A percentile compares a stretch with the other conserved stretches of the same genome.
Evolutionary conservation across 495 filamentous ascomycete species (phyloP).

Genomic region (Aspergillus baeticus): DNA sequence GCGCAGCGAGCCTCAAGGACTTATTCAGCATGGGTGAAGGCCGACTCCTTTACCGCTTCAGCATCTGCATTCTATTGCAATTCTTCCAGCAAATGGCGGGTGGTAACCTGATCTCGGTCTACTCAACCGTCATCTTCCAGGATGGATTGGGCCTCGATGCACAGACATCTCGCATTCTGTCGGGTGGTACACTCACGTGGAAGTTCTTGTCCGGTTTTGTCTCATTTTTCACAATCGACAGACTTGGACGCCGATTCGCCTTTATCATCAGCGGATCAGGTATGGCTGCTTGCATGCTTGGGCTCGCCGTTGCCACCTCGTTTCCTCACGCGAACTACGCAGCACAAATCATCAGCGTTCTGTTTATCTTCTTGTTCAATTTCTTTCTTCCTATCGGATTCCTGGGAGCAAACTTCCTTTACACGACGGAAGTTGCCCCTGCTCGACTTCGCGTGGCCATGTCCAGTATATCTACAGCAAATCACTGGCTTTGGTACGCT

Average conservation of each 20-base stretch:
- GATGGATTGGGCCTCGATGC: conserved; percentile 13
- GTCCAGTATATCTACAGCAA: conserved; percentile 31
- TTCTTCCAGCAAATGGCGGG: conserved; percentile 33
- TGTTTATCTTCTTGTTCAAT: conserved; percentile 57
- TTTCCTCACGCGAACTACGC: conserved; percentile 27
- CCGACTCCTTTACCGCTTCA: conserved; percentile 19
- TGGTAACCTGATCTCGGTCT: conserved; percentile 21
- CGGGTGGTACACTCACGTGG: conserved; percentile 35
- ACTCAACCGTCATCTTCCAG: conserved; percentile 22
- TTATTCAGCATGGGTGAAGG: conserved; percentile 14
- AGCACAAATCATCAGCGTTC: conserved; percentile 33
- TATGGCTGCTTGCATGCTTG: conserved; percentile 43
- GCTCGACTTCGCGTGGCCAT: conserved; percentile 44
- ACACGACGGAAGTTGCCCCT: conserved; percentile 51
- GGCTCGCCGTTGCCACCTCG: conserved; percentile 38
- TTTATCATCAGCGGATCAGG: conserved; percentile 47
- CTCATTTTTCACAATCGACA: conserved; percentile 49
- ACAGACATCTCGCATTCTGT: conserved; percentile 15
- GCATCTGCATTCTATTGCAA: conserved; percentile 28
- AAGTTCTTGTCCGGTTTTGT: conserved; percentile 38
- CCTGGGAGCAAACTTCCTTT: conserved; percentile 53
- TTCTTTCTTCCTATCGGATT: conserved; percentile 52
- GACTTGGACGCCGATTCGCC: conserved; percentile 44
- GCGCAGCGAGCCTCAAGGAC: conserved; percentile 13
- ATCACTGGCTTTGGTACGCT: conserved; percentile 41